phyloP scores from a whole-genome alignment of 441 rosid species.

The Biscutella laevigata region DNA sequence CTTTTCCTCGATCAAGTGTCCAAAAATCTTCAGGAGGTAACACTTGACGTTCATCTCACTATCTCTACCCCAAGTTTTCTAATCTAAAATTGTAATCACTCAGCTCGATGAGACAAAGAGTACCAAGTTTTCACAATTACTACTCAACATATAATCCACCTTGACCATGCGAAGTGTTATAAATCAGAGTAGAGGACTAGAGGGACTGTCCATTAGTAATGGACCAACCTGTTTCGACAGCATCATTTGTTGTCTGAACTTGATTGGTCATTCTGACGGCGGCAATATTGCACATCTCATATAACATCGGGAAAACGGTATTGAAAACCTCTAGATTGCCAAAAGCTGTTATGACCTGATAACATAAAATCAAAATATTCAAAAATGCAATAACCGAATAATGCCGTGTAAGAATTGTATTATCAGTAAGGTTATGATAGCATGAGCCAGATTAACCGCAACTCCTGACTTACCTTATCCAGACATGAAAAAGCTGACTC shows the following conservation, averaged over 20 bases:
- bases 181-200: background rate
- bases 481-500: conserved; percentile 79
- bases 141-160: background rate
- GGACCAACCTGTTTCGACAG: conserved; percentile 56
- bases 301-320: conserved; percentile 57
- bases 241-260: conserved; percentile 36
- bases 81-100: conserved; percentile 2
- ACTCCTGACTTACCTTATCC: conserved; percentile 48
- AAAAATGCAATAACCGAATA: background rate
- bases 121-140: background rate
- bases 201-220: background rate
- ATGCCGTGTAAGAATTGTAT: background rate
- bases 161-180: background rate
- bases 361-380: conserved; percentile 18
- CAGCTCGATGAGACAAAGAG: background rate
- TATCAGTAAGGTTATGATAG: background rate
- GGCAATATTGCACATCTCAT: conserved; percentile 57
- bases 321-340: conserved; percentile 62
- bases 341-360: conserved; percentile 80
- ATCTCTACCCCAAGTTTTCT: background rate
- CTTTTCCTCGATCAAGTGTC: conserved; percentile 6
- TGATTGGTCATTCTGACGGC: conserved; percentile 32
- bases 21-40: background rate
- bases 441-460: background rate
- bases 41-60: background rate